Base-by-base conservation (phyloP, 768 basidiomycete species). In the Boletus pseudopeckii region DNA sequence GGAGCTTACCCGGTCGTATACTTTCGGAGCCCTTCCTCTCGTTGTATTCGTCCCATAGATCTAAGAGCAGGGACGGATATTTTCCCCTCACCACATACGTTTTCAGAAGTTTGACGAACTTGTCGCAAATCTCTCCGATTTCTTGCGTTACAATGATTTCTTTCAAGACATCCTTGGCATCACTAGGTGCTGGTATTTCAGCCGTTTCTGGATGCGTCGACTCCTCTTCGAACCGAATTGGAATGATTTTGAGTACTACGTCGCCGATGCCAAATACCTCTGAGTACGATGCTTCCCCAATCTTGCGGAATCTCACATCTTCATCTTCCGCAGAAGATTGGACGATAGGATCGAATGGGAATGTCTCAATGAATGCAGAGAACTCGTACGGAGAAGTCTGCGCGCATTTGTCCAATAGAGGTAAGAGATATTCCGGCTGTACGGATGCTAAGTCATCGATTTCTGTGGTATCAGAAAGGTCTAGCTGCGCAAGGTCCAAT, bases 201-300 rank as follows among this genome's bases (percentile, higher is more conserved):
- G 54, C 59, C 6, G 77, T 74, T 26, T 72, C 73, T 37, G 65
- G 64, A 7, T 47, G 62, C 20, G 41, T 34, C 5, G 38, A 44
- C 28, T 56, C 54, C n/a, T 34, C 74, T 61, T 85, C 84, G 56
- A 81, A 75, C 46, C 83, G 77, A 36, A 94, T 70, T 7, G 92
- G 93, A 36, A 95, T 84, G 42, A 97, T 79, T 74, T 95, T 96
- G 58, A 95, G 77, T n/a, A 95, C 93, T 33, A 95, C 83, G 59
- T 89, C 82, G 3, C 88, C 88, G 47, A 94, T 86, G 8, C 88
- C 88, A 69, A 92, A 99, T 28, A 99, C 97, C 66, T 99, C 97
- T 0, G 92, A 96, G 70, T 89, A 99, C 45, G 90, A 92, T 7
- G 97, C 97, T 73, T 99, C 97, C 39, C 96, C 96, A 43, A 98